Evolutionary conservation across 805 yeast species (phyloP), one percentile per base, ranked within the genome.

Genomic region (Phaffomyces antillensis): DNA sequence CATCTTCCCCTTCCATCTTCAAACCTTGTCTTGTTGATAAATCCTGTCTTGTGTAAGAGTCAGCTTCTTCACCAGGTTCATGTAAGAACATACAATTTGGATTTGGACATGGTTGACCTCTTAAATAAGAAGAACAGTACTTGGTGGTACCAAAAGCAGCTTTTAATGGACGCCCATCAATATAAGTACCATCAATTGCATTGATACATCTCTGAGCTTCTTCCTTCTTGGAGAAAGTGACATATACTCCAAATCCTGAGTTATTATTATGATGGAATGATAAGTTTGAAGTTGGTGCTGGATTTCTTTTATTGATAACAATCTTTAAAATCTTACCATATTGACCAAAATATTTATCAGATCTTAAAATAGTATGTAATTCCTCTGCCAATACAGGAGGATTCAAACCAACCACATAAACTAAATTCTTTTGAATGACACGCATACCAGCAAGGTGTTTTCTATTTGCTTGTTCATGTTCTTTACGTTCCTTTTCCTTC

Each of bases 1-100:
- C 64, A 31, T 49, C 67, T 28, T 56, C 47, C 15, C 60, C 61
- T 24, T 56, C 59, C 75, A 77, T 77, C 56, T 76, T 79, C 52
- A 77, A 71, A 55, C 81, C 79, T 53, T 79, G 81, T 61, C 86
- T 83, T 4, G 93, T 85, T 6, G 89, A 80, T 57, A 86, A 71
- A 59, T 86, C 95, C 59, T 86, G 89, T 43, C 96, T 81, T 25
- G 96, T 87, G 67, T 86, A 91, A 11, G 96, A 85, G 58, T 93
- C 99, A 2, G 98, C 98, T 64, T 93, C 99, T 70, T 93, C 99
- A 47, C 99, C 99, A 7, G 99, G 99, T 66, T 93, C 99, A 64
- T 93, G 99, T 58, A 93, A 73, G 59, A 93, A 93, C 99, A 93
- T 93, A 74, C 99, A 93, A 60, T 89, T 88, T 50, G 98, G 98